Conservation (phyloP, 495 filamentous ascomycete genomes). For the Elaphomyces granulatus region DNA sequence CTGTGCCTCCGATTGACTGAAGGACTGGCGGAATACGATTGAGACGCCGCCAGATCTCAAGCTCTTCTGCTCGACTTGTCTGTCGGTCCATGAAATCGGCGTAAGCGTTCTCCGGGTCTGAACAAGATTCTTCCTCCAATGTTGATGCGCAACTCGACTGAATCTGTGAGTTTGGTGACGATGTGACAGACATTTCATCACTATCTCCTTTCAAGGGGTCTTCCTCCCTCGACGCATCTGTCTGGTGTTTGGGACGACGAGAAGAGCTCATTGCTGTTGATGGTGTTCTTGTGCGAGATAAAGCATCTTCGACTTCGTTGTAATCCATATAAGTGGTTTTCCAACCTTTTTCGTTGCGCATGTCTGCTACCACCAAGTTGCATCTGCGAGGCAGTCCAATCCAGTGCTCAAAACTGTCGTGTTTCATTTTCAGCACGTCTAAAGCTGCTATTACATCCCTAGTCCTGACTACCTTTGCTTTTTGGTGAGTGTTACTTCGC, state of each 20-base stretch:
- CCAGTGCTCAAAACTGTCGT: conserved; percentile 38
- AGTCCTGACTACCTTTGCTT: conserved; percentile 28
- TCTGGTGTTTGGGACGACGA: too few species aligned
- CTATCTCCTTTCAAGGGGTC: too few species aligned
- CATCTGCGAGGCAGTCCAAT: conserved; percentile 42
- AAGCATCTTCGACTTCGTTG: conserved; percentile 39
- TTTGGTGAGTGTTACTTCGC: conserved; percentile 20
- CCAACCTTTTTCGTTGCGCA: conserved; percentile 17
- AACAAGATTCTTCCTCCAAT: conserved; percentile 1
- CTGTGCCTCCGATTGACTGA: not conserved
- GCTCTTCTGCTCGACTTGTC: conserved; percentile 40
- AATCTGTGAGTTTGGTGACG: too few species aligned
- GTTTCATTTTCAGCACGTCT: conserved; percentile 31
- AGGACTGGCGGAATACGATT: not conserved
- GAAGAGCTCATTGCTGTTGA: too few species aligned
- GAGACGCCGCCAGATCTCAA: conserved; percentile 29
- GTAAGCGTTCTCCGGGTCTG: conserved; percentile 32
- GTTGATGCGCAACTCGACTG: too few species aligned
- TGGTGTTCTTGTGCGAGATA: conserved; percentile 19
- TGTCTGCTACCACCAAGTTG: conserved; percentile 40
- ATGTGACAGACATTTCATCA: too few species aligned
- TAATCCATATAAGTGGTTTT: conserved; percentile 27
- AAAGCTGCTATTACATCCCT: conserved; percentile 55
- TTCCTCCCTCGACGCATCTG: too few species aligned
- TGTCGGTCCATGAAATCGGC: conserved; percentile 39